These are phyloP conservation scores for Cadophora malorum DNA, from an alignment of 2,329 filamentous ascomycete genomes.

Conservation along the genomic window DNA sequence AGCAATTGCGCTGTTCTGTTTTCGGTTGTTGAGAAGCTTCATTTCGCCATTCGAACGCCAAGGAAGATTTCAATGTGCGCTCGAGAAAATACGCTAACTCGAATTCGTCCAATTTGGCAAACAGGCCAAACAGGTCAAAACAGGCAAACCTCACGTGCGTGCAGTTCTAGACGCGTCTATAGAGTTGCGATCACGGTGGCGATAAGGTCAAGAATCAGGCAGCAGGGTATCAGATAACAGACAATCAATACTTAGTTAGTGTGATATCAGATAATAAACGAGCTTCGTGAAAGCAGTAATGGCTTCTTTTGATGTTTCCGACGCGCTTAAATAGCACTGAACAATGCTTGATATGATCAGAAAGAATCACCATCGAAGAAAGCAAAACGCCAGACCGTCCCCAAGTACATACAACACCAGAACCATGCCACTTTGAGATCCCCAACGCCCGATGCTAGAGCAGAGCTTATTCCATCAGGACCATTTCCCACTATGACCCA, in stretches of 20 bases:
- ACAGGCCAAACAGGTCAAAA: background rate
- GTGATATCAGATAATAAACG: too few species aligned
- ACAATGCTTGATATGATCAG: background rate
- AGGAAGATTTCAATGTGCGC: background rate
- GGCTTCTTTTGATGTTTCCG: background rate
- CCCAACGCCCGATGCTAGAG: background rate
- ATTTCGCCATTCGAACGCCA: background rate
- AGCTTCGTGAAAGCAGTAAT: background rate
- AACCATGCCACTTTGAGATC: constrained; percentile 5
- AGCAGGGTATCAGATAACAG: background rate
- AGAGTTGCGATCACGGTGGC: background rate
- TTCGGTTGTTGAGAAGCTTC: background rate
- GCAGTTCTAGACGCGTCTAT: background rate
- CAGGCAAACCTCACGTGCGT: background rate
- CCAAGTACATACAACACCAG: background rate
- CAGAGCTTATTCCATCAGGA: background rate
- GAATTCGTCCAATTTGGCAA: background rate
- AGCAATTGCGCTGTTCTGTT: background rate
- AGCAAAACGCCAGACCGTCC: background rate
- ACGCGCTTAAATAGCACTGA: background rate
- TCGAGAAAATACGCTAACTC: background rate
- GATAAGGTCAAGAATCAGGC: background rate
- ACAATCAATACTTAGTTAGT: too few species aligned
- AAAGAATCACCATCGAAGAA: background rate
- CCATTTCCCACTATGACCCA: background rate